Evolutionary conservation across 1,284 basidiomycete species (phyloP).

Genomic region (Exobasidium cylindrosporum): DNA sequence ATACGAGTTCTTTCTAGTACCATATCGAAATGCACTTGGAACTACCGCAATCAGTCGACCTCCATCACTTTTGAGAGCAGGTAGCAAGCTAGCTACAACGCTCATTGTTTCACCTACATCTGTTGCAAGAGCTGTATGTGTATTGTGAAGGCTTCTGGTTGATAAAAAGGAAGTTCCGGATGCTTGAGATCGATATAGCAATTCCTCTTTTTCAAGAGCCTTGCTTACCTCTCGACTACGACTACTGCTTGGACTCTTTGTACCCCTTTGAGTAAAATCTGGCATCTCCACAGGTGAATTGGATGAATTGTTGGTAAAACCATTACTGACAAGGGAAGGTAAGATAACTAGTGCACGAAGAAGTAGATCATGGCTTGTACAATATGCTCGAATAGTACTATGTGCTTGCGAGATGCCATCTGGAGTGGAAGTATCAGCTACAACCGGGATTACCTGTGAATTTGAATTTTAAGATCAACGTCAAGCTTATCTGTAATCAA

Average conservation of each 20-base stretch:
- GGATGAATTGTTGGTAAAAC: background rate
- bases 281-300: background rate
- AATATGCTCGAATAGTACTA: slow-evolving; percentile 36
- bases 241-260: background rate
- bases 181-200: background rate
- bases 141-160: background rate
- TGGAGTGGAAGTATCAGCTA: slow-evolving; percentile 28
- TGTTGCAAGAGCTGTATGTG: slow-evolving; percentile 19
- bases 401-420: slow-evolving; percentile 33
- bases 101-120: slow-evolving; percentile 31
- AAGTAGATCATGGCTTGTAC: slow-evolving; percentile 29
- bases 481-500: background rate
- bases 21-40: slow-evolving; percentile 10
- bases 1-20: background rate
- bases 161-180: background rate
- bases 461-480: background rate
- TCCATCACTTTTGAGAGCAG: slow-evolving; percentile 27
- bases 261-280: background rate
- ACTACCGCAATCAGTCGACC: slow-evolving; percentile 30
- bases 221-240: background rate
- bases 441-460: slow-evolving; percentile 29
- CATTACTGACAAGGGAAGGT: slow-evolving; percentile 22
- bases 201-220: background rate
- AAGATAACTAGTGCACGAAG: slow-evolving; percentile 32
- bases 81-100: slow-evolving; percentile 32